Evolutionary conservation across 225 moss, liverwort and hornwort genomes (phyloP).

Genomic region (Thuidium tamariscinum): DNA sequence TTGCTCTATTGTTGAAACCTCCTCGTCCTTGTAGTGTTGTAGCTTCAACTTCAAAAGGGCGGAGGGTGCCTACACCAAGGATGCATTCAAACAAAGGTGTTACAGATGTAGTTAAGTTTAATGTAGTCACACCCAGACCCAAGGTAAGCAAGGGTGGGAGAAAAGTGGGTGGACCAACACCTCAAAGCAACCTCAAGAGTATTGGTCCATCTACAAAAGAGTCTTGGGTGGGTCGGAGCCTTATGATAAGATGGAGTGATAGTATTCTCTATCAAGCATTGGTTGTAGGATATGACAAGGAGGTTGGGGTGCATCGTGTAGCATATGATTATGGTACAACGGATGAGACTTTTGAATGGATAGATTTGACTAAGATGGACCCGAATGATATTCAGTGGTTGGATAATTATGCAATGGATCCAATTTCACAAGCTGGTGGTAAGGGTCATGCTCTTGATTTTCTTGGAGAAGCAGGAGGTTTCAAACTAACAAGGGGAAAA

Average conservation of each 20-base stretch:
- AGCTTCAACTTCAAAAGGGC: too few species aligned
- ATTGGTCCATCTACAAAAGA: constrained; percentile 21
- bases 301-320: background rate
- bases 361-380: constrained; percentile 10
- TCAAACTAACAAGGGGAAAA: accelerated
- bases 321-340: background rate
- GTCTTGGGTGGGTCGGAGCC: constrained; percentile 31
- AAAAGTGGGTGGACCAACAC: background rate
- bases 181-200: background rate
- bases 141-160: background rate
- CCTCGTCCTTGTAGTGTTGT: accelerated
- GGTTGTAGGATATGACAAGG: constrained; percentile 26
- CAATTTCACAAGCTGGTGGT: background rate
- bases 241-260: constrained; percentile 57
- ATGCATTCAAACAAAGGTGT: background rate
- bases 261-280: constrained; percentile 47
- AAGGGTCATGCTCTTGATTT: too few species aligned
- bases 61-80: background rate
- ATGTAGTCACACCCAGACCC: background rate
- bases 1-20: background rate
- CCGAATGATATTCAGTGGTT: constrained; percentile 19
- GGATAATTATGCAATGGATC: background rate
- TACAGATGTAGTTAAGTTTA: background rate
- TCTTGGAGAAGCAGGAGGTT: accelerated
- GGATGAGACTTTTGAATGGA: constrained; percentile 11